These are phyloP conservation scores for Gnomoniopsis sp. DNA, from an alignment of 2,329 filamentous ascomycete species.

Conservation along the genomic window DNA sequence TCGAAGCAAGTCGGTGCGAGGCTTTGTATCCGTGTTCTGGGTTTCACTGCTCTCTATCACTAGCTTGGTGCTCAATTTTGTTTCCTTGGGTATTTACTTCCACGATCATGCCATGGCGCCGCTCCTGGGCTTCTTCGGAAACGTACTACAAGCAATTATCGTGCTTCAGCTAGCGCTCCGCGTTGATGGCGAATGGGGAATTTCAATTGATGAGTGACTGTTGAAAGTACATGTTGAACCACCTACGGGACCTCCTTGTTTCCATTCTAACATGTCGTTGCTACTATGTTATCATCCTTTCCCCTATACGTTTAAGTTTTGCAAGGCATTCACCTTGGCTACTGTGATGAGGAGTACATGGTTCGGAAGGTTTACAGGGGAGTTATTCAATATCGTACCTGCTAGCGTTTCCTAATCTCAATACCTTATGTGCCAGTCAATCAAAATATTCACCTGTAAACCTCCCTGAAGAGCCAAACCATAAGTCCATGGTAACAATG, in stretches of 20 bases:
- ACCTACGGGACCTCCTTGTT: not conserved
- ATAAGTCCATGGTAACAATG: not conserved
- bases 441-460: not conserved
- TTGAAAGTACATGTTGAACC: too few species aligned
- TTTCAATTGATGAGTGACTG: not conserved
- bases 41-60: not conserved
- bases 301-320: not conserved
- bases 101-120: constrained; percentile 1
- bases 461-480: not conserved
- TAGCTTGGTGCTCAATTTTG: constrained; percentile 1
- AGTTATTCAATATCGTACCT: not conserved
- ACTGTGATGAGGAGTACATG: not conserved
- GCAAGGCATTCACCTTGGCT: not conserved
- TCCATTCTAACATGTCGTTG: too few species aligned
- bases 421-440: not conserved
- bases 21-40: not conserved
- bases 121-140: constrained; percentile 5
- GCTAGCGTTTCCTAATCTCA: not conserved
- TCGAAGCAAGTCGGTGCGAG: not conserved
- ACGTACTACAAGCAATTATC: not conserved
- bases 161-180: constrained; percentile 2
- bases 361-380: not conserved
- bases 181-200: not conserved
- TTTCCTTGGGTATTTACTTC: not conserved
- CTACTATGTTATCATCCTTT: not conserved